Conservation (phyloP, 306 rosid genomes). For the Oemleria cerasiformis region DNA sequence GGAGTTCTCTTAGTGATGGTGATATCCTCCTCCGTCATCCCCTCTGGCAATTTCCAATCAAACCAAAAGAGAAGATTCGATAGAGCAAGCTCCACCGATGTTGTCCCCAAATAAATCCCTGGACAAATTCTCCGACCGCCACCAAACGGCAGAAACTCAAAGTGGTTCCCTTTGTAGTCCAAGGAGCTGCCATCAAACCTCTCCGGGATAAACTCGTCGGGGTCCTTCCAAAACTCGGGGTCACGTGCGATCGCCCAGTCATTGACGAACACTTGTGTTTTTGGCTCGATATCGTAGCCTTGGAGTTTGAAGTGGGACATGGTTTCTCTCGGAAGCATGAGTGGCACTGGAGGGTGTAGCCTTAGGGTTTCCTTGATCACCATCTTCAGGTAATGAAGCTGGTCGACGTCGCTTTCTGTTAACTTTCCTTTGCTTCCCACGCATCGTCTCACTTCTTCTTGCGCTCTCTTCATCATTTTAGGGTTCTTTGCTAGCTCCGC, state of each 20-base stretch:
- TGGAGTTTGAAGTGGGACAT: constrained; percentile 18
- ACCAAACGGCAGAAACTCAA: constrained; percentile 19
- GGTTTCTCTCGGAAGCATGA: constrained; percentile 48
- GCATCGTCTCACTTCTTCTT: constrained; percentile 35
- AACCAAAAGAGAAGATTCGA: not conserved
- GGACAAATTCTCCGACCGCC: constrained; percentile 42
- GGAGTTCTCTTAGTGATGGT: not conserved
- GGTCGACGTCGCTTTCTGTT: constrained; percentile 11
- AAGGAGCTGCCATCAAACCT: constrained; percentile 30
- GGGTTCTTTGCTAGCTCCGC: constrained; percentile 2
- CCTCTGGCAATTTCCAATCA: not conserved
- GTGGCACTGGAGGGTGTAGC: constrained; percentile 45
- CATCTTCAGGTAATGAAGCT: constrained; percentile 35
- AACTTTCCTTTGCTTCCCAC: constrained; percentile 21
- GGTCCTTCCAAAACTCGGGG: constrained; percentile 30
- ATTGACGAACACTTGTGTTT: constrained; percentile 33
- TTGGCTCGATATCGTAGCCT: not conserved
- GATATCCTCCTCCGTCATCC: not conserved
- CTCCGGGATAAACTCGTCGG: constrained; percentile 46
- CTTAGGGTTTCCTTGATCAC: constrained; percentile 44
- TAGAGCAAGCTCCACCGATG: not conserved
- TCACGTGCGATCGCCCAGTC: constrained; percentile 42
- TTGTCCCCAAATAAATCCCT: not conserved
- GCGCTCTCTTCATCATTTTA: constrained; percentile 33
- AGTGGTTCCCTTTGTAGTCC: constrained; percentile 45